phyloP scores from a whole-genome alignment of 768 basidiomycete genomes.

The Boletus reticuloceps region DNA sequence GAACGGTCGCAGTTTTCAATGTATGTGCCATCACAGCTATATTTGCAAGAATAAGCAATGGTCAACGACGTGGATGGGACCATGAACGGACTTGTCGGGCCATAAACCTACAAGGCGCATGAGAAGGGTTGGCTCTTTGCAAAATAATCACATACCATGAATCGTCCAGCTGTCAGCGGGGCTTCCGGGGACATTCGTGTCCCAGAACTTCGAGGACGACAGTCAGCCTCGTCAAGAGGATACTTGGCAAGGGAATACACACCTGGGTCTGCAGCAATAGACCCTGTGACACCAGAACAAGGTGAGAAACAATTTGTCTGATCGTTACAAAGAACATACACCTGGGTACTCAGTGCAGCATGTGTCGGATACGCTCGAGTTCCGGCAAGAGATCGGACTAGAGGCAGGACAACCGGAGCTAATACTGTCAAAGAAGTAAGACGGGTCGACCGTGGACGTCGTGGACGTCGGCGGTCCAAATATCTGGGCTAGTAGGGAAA shows the following conservation, averaged over 20 bases:
- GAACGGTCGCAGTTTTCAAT: conserved; percentile 38
- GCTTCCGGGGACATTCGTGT: conserved; percentile 60
- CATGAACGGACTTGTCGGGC: conserved; percentile 53
- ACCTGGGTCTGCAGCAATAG: conserved; percentile 57
- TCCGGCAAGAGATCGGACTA: conserved; percentile 54
- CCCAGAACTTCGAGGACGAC: conserved; percentile 59
- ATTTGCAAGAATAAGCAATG: neutral
- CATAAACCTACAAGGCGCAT: conserved; percentile 49
- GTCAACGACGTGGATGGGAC: neutral
- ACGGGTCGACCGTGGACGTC: conserved; percentile 16
- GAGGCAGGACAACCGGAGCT: conserved; percentile 52
- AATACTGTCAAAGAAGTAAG: conserved; percentile 32
- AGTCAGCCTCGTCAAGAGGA: neutral
- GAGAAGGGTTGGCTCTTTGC: neutral
- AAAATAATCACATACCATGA: conserved; percentile 46
- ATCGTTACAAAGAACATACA: conserved; percentile 35
- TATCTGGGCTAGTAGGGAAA: conserved; percentile 22
- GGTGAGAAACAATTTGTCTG: neutral
- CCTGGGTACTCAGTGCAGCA: conserved; percentile 72
- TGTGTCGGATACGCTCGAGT: conserved; percentile 41
- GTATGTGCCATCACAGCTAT: conserved; percentile 53
- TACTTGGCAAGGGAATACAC: neutral
- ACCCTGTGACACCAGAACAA: conserved; percentile 39
- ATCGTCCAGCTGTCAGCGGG: conserved; percentile 72
- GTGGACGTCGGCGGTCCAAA: conserved; percentile 20